Evolutionary conservation across 2,329 filamentous ascomycete genomes (phyloP).

Genomic region (Colletotrichum orchidophilum): DNA sequence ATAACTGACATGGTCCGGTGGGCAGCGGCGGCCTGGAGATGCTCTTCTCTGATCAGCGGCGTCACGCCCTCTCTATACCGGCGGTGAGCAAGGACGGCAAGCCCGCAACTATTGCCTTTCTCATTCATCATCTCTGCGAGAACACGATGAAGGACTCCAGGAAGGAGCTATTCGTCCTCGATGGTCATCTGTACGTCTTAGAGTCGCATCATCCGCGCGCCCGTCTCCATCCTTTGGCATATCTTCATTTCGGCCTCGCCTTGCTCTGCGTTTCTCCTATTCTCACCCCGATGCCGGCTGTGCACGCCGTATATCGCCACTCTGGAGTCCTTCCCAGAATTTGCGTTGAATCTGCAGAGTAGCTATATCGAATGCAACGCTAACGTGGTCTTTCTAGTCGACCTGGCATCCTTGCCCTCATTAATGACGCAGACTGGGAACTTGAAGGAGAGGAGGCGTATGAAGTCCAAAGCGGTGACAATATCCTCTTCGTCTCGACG

Average conservation of each 20-base stretch:
- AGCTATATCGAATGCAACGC: conserved; percentile 20
- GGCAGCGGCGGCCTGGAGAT: conserved; percentile 89
- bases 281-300: conserved; percentile 22
- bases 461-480: conserved; percentile 82
- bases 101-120: conserved; percentile 74
- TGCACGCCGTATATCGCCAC: conserved; percentile 24
- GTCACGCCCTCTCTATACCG: conserved; percentile 76
- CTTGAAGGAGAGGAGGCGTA: conserved; percentile 94
- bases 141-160: conserved; percentile 86
- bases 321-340: not conserved
- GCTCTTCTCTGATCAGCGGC: conserved; percentile 86
- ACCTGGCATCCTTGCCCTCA: conserved; percentile 93
- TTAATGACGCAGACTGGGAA: conserved; percentile 99
- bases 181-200: conserved; percentile 81
- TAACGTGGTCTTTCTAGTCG: conserved; percentile 64
- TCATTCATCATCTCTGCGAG: conserved; percentile 82
- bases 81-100: conserved; percentile 65
- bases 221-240: conserved; percentile 23
- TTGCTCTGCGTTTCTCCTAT: conserved; percentile 29
- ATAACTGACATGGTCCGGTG: conserved; percentile 19
- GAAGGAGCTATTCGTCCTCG: conserved; percentile 89
- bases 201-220: conserved; percentile 25
- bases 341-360: conserved; percentile 5
- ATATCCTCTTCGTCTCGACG: conserved; percentile 95
- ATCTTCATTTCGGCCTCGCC: conserved; percentile 12